Evolutionary conservation across 2,329 filamentous ascomycete species (phyloP).

Genomic region (Colletotrichum tanaceti): DNA sequence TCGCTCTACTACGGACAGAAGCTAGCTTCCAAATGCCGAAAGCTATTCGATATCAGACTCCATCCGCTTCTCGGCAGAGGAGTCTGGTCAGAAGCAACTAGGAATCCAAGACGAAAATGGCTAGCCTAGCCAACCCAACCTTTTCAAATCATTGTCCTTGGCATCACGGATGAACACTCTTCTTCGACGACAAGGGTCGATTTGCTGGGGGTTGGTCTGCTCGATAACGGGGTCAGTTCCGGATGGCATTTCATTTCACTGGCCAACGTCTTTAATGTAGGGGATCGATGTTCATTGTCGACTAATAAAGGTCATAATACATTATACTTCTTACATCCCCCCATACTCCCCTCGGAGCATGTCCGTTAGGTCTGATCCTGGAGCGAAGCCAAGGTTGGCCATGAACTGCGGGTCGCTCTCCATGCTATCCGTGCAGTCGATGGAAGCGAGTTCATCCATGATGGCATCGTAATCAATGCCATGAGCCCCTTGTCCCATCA

Average conservation of each 20-base stretch:
- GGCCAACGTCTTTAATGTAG: neutral
- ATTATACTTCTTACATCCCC: constrained; percentile 36
- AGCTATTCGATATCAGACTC: neutral
- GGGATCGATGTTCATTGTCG: constrained; percentile 21
- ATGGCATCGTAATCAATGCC: constrained; percentile 63
- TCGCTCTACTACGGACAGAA: constrained; percentile 3
- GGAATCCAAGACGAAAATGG: constrained; percentile 12
- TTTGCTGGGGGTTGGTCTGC: neutral
- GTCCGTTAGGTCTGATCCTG: constrained; percentile 69
- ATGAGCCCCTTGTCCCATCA: constrained; percentile 40
- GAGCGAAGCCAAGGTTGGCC: constrained; percentile 74
- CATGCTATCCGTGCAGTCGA: constrained; percentile 60
- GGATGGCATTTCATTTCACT: neutral
- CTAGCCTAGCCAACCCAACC: constrained; percentile 13
- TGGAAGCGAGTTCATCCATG: constrained; percentile 64
- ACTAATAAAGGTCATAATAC: constrained; percentile 29
- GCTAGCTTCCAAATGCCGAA: neutral
- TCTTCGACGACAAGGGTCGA: neutral
- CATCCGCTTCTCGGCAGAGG: neutral
- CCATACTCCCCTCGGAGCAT: constrained; percentile 56
- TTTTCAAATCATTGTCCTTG: constrained; percentile 1
- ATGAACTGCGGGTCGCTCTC: constrained; percentile 72
- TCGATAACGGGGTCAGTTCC: neutral
- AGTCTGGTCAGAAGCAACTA: constrained; percentile 1
- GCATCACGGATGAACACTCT: constrained; percentile 23